These are phyloP conservation scores for Periglandula ipomoeae DNA, from an alignment of 2,329 filamentous ascomycete genomes.

Conservation along the genomic window DNA sequence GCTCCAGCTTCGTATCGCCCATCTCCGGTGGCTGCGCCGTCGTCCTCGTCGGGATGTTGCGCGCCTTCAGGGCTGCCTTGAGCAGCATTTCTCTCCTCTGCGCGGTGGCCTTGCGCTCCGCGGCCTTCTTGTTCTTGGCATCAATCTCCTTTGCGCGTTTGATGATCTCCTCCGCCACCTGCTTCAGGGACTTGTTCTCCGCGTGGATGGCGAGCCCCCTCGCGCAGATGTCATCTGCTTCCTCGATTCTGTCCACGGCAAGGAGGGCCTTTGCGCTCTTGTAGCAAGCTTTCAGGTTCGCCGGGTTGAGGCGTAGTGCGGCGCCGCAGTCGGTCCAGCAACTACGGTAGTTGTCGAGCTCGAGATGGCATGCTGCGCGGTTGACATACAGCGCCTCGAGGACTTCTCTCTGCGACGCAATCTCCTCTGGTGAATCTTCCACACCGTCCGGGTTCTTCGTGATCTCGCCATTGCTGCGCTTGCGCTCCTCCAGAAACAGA, in stretches of 20 bases:
- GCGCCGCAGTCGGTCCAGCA: conserved; percentile 78
- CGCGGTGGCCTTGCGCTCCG: conserved; percentile 43
- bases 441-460: conserved; percentile 21
- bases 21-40: conserved; percentile 73
- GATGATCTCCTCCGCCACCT: conserved; percentile 54
- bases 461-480: conserved; percentile 33
- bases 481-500: conserved; percentile 53
- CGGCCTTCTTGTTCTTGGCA: conserved; percentile 45
- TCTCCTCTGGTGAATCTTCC: conserved; percentile 42
- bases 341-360: conserved; percentile 79
- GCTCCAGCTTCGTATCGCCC: conserved; percentile 67
- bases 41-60: conserved; percentile 58
- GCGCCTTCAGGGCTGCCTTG: conserved; percentile 53
- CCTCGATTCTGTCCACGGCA: conserved; percentile 64
- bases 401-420: conserved; percentile 49
- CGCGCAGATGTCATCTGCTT: conserved; percentile 72
- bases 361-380: conserved; percentile 80
- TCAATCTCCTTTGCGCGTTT: conserved; percentile 46
- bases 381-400: conserved; percentile 78
- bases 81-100: conserved; percentile 53
- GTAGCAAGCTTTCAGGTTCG: conserved; percentile 86
- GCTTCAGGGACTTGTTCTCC: conserved; percentile 56
- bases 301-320: conserved; percentile 67
- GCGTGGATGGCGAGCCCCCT: conserved; percentile 66
- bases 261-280: conserved; percentile 72